Evolutionary conservation across 441 rosid species (phyloP).

Genomic region (Lepidium campestre): DNA sequence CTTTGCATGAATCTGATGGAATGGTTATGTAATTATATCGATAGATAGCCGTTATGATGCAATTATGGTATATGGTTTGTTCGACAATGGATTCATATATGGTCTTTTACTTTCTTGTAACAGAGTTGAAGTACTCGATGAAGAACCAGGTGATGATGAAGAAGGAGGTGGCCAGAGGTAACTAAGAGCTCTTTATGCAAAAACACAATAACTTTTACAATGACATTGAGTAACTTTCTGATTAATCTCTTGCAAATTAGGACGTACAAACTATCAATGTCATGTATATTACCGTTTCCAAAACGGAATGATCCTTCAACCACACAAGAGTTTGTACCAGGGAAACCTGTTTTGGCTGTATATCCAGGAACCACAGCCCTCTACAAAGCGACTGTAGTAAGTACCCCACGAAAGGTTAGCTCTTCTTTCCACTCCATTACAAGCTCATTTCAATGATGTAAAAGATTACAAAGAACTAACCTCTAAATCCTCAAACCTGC

Average conservation of each 20-base stretch:
- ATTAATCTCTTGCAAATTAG: conserved; percentile 32
- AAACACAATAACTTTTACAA: neutral
- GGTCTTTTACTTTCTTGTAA: neutral
- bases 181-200: neutral
- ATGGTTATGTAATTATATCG: neutral
- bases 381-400: conserved; percentile 83
- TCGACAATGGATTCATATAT: neutral
- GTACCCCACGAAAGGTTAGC: conserved; percentile 65
- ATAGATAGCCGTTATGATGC: neutral
- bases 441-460: neutral
- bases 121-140: conserved; percentile 92
- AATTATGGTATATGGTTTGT: neutral
- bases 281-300: conserved; percentile 83
- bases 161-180: conserved; percentile 79
- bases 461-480: neutral
- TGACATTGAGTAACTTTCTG: conserved; percentile 27
- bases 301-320: conserved; percentile 60
- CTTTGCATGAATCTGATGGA: neutral
- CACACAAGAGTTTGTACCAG: conserved; percentile 55
- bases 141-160: conserved; percentile 96
- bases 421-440: neutral
- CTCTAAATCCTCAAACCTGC: neutral
- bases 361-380: conserved; percentile 97
- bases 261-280: conserved; percentile 76
- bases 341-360: conserved; percentile 82